Evolutionary conservation across 1,284 basidiomycete genomes (phyloP), one percentile per base, ranked within the genome.

Genomic region (Boletus semigastroideus): DNA sequence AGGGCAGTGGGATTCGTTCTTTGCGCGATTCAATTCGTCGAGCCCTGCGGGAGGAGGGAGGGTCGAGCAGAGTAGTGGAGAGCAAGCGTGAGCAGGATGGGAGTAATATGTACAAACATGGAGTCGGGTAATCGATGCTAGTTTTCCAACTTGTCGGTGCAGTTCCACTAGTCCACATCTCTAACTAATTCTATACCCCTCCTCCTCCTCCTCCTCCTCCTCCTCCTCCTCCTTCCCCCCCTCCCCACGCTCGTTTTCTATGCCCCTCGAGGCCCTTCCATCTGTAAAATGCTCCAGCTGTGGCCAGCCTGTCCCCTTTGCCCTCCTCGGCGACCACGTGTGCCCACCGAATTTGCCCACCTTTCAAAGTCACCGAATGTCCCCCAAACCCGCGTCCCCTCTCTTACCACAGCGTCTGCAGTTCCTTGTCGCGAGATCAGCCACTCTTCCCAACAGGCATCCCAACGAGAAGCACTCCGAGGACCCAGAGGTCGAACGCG

Each of bases 231-330:
- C 25, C 25, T 25, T 7, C 25, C 7, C 25, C 5, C 7, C 25
- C 25, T 25, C 25, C 25, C 25, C 45, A 49, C 60, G 14, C 46
- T 64, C 59, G 7, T 14, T 56, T 58, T 61, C 47, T 48, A 79
- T 81, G 78, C 72, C 76, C 50, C 70, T 74, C n/a, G 85, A 91
- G 69, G 68, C 87, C 46, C 75, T 94, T 16, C 90, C 92, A 4
- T 78, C 83, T 2, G 86, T 93, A 55, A 94, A 87, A 66, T 94
- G 92, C 69, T 90, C 90, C 4, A 86, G 74, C 37, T 94, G 92
- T 68, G 72, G 75, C 59, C 72, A 74, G 28, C 81, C 80, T 3
- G 88, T 94, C 36, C 80, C 86, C 31, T 76, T 93, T 46, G 73
- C 77, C 46, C 76, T 83, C 31, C 82, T 93, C 37, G 82, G 83